phyloP scores from a whole-genome alignment of 78 protist species.

The Cavenderia fasciculata region DNA sequence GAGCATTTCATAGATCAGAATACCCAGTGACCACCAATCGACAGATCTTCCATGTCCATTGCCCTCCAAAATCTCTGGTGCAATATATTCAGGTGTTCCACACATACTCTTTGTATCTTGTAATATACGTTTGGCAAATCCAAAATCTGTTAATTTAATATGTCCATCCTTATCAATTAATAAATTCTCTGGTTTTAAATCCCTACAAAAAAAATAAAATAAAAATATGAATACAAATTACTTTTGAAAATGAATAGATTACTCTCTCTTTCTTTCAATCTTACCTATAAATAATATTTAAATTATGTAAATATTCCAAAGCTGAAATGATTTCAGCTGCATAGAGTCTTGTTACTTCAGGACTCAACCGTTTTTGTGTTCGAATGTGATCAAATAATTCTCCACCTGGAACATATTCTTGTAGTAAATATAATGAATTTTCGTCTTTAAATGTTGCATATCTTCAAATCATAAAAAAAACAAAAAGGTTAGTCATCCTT shows the following conservation, averaged over 20 bases:
- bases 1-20: constrained; percentile 91
- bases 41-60: constrained; percentile 90
- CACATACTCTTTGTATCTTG: constrained; percentile 87
- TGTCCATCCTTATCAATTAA: constrained; percentile 82
- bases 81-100: constrained; percentile 93
- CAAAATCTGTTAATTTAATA: constrained; percentile 86
- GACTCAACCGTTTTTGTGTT: constrained; percentile 11
- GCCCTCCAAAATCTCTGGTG: constrained; percentile 88
- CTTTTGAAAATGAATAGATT: too few relatives aligned
- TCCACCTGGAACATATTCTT: constrained; percentile 77
- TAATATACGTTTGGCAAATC: constrained; percentile 69
- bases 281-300: too few relatives aligned
- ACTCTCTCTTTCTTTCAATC: too few relatives aligned
- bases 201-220: constrained; percentile 80
- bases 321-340: constrained; percentile 84
- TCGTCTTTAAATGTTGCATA: constrained; percentile 70
- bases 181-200: constrained; percentile 88
- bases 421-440: constrained; percentile 52
- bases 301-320: constrained; percentile 83
- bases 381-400: constrained; percentile 76
- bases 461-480: neutral
- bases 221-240: too few relatives aligned
- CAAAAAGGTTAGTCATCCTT: neutral
- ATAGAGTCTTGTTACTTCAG: constrained; percentile 34
- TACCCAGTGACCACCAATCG: constrained; percentile 96